phyloP scores from a whole-genome alignment of 768 basidiomycete genomes.

The Boletus pseudo-olivaceus region DNA sequence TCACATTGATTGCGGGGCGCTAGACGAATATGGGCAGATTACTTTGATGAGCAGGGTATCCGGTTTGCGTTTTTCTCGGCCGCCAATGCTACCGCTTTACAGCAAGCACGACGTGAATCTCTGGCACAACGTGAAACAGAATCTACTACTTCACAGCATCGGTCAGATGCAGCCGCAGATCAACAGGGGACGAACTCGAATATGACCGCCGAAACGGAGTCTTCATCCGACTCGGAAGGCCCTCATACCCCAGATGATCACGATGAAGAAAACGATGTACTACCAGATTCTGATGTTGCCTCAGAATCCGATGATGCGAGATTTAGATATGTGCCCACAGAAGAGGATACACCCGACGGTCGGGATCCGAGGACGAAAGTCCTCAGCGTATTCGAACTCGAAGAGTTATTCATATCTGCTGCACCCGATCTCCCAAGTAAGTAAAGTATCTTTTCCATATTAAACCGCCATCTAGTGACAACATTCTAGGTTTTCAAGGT shows the following conservation, averaged over 20 bases:
- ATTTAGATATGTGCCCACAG: conserved; percentile 49
- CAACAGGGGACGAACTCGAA: not conserved
- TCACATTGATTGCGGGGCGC: conserved; percentile 29
- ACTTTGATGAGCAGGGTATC: conserved; percentile 73
- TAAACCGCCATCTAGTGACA: not conserved
- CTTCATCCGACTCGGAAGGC: conserved; percentile 32
- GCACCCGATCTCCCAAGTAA: conserved; percentile 71
- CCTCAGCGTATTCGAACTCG: conserved; percentile 82
- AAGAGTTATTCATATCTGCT: conserved; percentile 68
- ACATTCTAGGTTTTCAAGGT: conserved; percentile 57
- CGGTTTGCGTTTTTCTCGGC: conserved; percentile 94
- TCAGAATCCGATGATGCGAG: conserved; percentile 35
- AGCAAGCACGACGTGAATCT: conserved; percentile 64
- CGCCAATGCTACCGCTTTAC: conserved; percentile 78
- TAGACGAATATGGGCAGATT: conserved; percentile 87
- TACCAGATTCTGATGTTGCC: conserved; percentile 27
- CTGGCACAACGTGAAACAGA: conserved; percentile 24
- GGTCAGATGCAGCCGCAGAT: not conserved
- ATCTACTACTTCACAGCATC: conserved; percentile 6
- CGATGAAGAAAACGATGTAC: conserved; percentile 29
- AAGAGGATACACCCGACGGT: conserved; percentile 48
- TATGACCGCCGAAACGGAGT: conserved; percentile 14
- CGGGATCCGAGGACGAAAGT: conserved; percentile 71
- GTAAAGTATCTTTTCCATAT: conserved; percentile 21
- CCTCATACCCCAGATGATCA: conserved; percentile 26